Evolutionary conservation across 495 filamentous ascomycete genomes (phyloP).

Genomic region (Evansstolkia leycettana): DNA sequence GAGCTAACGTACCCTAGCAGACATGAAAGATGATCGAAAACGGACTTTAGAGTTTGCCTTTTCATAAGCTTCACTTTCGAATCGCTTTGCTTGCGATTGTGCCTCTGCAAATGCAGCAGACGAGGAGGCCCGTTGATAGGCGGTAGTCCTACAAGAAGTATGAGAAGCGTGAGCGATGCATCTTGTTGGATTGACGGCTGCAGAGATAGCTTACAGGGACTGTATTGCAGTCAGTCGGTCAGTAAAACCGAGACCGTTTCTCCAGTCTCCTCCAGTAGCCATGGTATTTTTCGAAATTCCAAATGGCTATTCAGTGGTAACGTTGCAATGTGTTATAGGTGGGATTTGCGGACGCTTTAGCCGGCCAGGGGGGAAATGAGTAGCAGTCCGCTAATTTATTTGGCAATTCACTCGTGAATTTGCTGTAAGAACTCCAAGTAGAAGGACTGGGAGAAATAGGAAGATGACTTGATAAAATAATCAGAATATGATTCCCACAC

Average conservation of each 20-base stretch:
- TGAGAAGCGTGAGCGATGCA: conserved; percentile 9
- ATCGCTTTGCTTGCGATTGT: conserved; percentile 25
- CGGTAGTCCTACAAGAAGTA: conserved; percentile 25
- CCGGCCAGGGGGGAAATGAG: too few species aligned
- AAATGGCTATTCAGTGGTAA: background rate
- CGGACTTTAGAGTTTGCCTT: conserved; percentile 29
- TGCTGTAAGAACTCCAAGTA: too few species aligned
- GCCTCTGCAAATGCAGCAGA: conserved; percentile 27
- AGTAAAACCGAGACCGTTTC: conserved; percentile 32
- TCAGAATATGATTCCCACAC: too few species aligned
- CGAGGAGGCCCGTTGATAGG: conserved; percentile 27
- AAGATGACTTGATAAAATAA: too few species aligned
- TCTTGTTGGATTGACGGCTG: background rate
- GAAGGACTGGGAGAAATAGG: too few species aligned
- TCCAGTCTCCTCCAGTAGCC: conserved; percentile 26
- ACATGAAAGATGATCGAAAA: background rate
- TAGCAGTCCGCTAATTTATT: too few species aligned
- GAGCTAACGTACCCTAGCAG: background rate
- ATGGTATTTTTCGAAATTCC: conserved; percentile 5
- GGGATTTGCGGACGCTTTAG: background rate
- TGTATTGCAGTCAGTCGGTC: conserved; percentile 37
- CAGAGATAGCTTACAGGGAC: conserved; percentile 24
- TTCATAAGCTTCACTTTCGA: conserved; percentile 28
- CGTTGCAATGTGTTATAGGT: background rate
- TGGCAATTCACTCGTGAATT: too few species aligned